phyloP scores from a whole-genome alignment of 345 rosid genomes.

The Populus euphratica region DNA sequence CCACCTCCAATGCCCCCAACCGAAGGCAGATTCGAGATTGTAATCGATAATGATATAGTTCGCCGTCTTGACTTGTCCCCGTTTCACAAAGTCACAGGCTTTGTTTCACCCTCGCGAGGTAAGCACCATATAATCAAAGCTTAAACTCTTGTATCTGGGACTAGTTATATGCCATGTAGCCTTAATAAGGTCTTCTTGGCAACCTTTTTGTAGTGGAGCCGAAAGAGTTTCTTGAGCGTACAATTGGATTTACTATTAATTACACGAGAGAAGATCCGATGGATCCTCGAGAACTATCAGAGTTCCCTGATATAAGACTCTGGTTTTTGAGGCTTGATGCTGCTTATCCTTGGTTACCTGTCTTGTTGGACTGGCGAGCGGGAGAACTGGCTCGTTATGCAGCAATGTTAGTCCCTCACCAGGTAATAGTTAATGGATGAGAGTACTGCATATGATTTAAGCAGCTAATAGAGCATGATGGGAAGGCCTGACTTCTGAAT shows the following conservation, averaged over 20 bases:
- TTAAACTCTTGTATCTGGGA: neutral
- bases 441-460: neutral
- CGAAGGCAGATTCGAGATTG: constrained; percentile 64
- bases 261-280: constrained; percentile 62
- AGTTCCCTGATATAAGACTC: constrained; percentile 73
- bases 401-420: constrained; percentile 86
- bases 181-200: neutral
- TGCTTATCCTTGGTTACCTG: constrained; percentile 79
- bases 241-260: constrained; percentile 68
- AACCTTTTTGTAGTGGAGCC: constrained; percentile 42
- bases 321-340: constrained; percentile 93
- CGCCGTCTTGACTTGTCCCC: constrained; percentile 66
- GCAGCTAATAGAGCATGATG: neutral
- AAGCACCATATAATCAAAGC: neutral
- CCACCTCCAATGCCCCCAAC: constrained; percentile 75
- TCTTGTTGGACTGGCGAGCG: constrained; percentile 78
- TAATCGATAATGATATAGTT: constrained; percentile 51
- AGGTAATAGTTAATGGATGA: constrained; percentile 32
- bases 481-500: neutral
- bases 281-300: constrained; percentile 75
- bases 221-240: constrained; percentile 53
- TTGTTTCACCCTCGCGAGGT: constrained; percentile 59
- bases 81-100: constrained; percentile 59
- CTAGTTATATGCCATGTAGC: neutral
- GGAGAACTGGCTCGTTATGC: constrained; percentile 90